A percentile compares a stretch with the other conserved stretches of the same genome.
phyloP scores from a whole-genome alignment of 106 monocot genomes.

The Vanilla planifolia region DNA sequence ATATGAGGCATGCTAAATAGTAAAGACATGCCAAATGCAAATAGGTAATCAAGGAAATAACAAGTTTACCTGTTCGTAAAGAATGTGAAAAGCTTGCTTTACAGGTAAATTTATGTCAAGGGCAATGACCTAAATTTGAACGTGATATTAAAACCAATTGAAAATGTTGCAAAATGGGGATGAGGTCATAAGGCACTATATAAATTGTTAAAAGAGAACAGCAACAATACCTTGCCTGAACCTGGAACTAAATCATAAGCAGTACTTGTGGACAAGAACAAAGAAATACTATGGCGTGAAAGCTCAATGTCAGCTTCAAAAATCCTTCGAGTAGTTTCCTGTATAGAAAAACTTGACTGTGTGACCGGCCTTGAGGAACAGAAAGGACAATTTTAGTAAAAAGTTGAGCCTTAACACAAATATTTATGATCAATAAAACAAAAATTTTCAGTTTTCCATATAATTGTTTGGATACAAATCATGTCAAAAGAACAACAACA shows the following conservation, averaged over 20 bases:
- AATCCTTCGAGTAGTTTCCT: slow-evolving; percentile 24
- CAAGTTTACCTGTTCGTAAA: slow-evolving; percentile 11
- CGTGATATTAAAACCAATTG: background rate
- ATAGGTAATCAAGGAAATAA: background rate
- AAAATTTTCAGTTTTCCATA: background rate
- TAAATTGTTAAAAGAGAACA: background rate
- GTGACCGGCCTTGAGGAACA: background rate
- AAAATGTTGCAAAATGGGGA: background rate
- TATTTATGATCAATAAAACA: background rate
- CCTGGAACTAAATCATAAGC: slow-evolving; percentile 72
- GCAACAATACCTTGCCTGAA: slow-evolving; percentile 54
- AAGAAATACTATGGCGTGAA: slow-evolving; percentile 44
- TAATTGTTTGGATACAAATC: background rate
- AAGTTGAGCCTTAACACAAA: background rate
- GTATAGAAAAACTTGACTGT: slow-evolving; percentile 8
- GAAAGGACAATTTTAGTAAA: background rate
- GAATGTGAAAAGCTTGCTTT: slow-evolving; percentile 30
- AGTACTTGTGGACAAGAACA: slow-evolving; percentile 40
- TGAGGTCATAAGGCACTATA: background rate
- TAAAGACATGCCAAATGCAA: slow-evolving; percentile 10
- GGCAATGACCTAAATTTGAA: slow-evolving; percentile 14
- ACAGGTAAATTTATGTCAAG: slow-evolving; percentile 28
- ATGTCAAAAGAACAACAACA: too few species aligned
- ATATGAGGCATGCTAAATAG: too few species aligned
- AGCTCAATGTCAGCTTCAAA: slow-evolving; percentile 40